A percentile compares a stretch with the other conserved stretches of the same genome.
phyloP scores from a whole-genome alignment of 2,329 filamentous ascomycete genomes.

The Purpureocillium takamizusanense region DNA sequence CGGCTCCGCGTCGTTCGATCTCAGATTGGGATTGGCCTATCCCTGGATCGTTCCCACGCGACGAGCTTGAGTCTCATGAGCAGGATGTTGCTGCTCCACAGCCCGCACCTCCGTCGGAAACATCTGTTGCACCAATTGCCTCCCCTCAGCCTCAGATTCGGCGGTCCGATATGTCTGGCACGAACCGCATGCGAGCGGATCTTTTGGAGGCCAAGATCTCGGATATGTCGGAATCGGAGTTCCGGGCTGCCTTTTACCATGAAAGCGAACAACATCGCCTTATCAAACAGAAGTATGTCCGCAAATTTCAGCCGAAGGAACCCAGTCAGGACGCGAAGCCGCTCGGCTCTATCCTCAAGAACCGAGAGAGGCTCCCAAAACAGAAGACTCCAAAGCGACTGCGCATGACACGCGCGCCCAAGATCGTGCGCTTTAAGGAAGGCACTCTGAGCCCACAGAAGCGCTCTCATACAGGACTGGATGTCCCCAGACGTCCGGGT shows the following conservation, averaged over 20 bases:
- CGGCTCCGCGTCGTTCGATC: conserved; percentile 8
- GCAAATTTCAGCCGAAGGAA: conserved; percentile 11
- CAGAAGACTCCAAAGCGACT: conserved; percentile 15
- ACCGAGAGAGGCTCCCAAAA: conserved; percentile 11
- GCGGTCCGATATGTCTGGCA: conserved; percentile 3
- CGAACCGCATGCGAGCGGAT: conserved; percentile 6
- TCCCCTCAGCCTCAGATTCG: too few relatives aligned
- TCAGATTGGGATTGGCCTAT: conserved; percentile 9
- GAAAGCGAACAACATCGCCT: conserved; percentile 11
- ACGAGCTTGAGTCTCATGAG: conserved; percentile 7
- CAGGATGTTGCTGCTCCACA: neutral
- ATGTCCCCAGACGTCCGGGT: conserved; percentile 11
- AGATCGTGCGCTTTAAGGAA: conserved; percentile 20
- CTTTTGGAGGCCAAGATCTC: conserved; percentile 5
- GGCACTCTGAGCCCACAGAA: conserved; percentile 15
- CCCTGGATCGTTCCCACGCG: conserved; percentile 18
- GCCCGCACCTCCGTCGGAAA: neutral
- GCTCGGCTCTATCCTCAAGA: conserved; percentile 19
- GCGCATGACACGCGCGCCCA: conserved; percentile 13
- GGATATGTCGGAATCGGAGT: conserved; percentile 10
- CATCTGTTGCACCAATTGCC: too few relatives aligned
- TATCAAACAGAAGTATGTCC: conserved; percentile 11
- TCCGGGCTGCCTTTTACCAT: conserved; percentile 10
- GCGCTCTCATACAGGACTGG: conserved; percentile 15
- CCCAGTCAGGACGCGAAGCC: neutral